Conservation (phyloP, 2,329 filamentous ascomycete genomes). For the Penicillium sp. region DNA sequence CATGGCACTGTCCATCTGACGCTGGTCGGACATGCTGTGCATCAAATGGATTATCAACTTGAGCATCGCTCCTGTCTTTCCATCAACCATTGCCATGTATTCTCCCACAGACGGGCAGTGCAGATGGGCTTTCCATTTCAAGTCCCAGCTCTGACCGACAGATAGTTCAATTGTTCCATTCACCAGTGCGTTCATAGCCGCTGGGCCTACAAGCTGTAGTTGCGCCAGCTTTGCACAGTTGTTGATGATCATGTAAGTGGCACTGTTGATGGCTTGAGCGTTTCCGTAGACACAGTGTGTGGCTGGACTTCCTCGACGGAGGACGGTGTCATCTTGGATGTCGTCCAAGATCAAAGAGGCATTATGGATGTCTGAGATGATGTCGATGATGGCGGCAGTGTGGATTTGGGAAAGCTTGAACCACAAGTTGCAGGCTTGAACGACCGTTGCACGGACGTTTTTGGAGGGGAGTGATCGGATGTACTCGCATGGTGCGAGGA, state of each 20-base stretch:
- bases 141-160: not conserved
- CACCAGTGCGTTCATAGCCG: not conserved
- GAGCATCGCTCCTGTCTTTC: not conserved
- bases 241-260: not conserved
- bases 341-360: conserved; percentile 6
- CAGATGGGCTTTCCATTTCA: conserved; percentile 1
- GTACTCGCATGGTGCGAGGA: not conserved
- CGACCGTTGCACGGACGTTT: not conserved
- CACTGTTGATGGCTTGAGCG: not conserved
- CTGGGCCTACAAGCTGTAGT: not conserved
- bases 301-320: conserved; percentile 1
- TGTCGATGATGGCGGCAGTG: not conserved
- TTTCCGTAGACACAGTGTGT: conserved; percentile 1
- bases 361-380: not conserved
- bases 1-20: not conserved
- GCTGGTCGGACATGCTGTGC: not conserved
- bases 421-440: conserved; percentile 2
- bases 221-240: not conserved
- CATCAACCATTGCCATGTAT: conserved; percentile 6
- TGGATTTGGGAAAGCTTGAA: not conserved
- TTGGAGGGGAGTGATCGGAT: conserved; percentile 2
- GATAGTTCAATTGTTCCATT: not conserved
- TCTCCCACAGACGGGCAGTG: not conserved
- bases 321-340: conserved; percentile 1
- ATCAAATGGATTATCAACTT: not conserved